These are phyloP conservation scores for Pseudogymnoascus sp. DNA, from an alignment of 2,329 filamentous ascomycete genomes.

Conservation along the genomic window DNA sequence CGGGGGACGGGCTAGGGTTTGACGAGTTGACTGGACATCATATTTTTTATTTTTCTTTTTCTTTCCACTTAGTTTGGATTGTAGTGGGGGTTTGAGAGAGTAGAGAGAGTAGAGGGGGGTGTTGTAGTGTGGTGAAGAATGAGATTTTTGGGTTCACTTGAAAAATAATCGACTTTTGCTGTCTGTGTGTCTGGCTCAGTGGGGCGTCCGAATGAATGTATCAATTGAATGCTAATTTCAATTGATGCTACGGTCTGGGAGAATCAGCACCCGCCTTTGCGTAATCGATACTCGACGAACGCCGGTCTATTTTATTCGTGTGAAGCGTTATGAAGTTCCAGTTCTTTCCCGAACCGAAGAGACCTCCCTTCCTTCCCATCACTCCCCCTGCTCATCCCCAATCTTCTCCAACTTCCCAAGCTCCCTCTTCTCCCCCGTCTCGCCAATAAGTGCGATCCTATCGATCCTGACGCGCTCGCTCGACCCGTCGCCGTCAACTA, in stretches of 20 bases:
- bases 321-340: background rate
- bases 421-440: constrained; percentile 82
- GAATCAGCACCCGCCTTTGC: background rate
- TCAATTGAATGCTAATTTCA: background rate
- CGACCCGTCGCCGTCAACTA: constrained; percentile 75
- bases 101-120: constrained; percentile 16
- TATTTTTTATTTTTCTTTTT: constrained; percentile 14
- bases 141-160: constrained; percentile 35
- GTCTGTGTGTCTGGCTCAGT: background rate
- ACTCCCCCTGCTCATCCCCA: constrained; percentile 62
- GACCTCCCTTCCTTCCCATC: background rate
- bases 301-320: constrained; percentile 2
- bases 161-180: background rate
- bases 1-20: constrained; percentile 33
- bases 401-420: constrained; percentile 96
- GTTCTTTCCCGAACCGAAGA: background rate
- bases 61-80: background rate
- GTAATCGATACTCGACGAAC: background rate
- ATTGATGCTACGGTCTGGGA: background rate
- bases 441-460: constrained; percentile 71
- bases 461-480: constrained; percentile 81
- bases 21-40: constrained; percentile 26
- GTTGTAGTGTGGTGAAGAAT: constrained; percentile 35
- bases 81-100: constrained; percentile 8
- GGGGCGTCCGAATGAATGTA: background rate